Evolutionary conservation across 2,329 filamentous ascomycete genomes (phyloP).

Genomic region (Colletotrichum sp.): DNA sequence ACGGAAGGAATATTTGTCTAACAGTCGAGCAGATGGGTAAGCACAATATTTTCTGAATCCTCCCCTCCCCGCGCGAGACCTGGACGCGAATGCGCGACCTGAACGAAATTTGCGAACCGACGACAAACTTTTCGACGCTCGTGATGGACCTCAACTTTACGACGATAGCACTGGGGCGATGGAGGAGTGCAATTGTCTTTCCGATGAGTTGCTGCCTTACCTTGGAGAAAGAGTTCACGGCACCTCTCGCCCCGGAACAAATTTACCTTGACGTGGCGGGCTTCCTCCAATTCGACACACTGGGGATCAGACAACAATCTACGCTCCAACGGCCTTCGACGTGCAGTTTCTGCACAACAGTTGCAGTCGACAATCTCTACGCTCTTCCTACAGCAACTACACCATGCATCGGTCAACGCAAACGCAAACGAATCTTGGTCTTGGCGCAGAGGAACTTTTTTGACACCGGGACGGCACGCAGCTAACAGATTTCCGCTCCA

Average conservation of each 20-base stretch:
- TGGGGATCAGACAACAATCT: background rate
- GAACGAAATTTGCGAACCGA: constrained; percentile 10
- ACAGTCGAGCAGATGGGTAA: constrained; percentile 65
- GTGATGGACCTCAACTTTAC: constrained; percentile 16
- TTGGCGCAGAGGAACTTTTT: background rate
- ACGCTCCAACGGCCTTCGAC: background rate
- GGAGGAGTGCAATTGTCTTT: background rate
- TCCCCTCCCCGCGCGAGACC: background rate
- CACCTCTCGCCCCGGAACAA: no score
- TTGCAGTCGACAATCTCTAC: background rate
- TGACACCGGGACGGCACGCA: background rate
- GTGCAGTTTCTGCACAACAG: background rate
- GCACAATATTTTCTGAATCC: constrained; percentile 32
- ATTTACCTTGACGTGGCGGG: background rate
- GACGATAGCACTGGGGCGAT: background rate
- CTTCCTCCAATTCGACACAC: background rate
- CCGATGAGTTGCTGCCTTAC: background rate
- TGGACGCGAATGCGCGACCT: background rate
- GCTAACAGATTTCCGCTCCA: constrained; percentile 49
- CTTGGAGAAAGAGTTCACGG: background rate
- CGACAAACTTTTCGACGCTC: background rate
- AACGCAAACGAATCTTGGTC: background rate
- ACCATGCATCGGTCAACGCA: background rate
- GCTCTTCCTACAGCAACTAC: no score
- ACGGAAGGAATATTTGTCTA: constrained; percentile 32